These are phyloP conservation scores for Batkoa obscura DNA, from an alignment of 371 early-diverging fungal genomes.

Conservation along the genomic window DNA sequence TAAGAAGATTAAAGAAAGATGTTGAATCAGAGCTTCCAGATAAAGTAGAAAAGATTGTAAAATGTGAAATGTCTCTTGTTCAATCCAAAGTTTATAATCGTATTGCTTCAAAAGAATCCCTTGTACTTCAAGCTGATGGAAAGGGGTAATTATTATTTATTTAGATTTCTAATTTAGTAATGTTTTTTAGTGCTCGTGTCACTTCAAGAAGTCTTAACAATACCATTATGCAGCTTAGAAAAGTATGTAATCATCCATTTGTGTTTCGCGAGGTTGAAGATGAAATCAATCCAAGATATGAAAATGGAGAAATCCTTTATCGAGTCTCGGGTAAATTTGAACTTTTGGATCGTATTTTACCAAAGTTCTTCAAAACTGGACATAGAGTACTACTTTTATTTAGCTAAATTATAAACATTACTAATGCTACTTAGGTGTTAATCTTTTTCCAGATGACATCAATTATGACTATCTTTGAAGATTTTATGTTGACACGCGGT, in stretches of 20 bases:
- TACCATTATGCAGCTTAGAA: conserved; percentile 97
- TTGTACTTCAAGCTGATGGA: neutral
- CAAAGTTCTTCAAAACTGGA: conserved; percentile 67
- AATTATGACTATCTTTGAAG: conserved; percentile 95
- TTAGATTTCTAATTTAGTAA: no score
- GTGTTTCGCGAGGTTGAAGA: conserved; percentile 92
- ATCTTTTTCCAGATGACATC: conserved; percentile 99
- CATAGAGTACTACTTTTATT: conserved; percentile 45
- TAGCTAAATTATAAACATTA: no score
- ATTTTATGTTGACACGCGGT: conserved; percentile 65
- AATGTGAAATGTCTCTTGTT: conserved; percentile 74
- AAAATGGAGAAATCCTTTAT: conserved; percentile 35
- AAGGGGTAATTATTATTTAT: neutral
- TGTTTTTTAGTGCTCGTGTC: conserved; percentile 13
- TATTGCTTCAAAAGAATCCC: conserved; percentile 42
- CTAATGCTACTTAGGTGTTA: conserved; percentile 17
- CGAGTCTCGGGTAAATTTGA: conserved; percentile 95
- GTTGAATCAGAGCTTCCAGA: conserved; percentile 96
- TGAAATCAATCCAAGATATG: conserved; percentile 36
- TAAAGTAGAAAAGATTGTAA: conserved; percentile 95
- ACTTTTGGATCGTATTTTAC: conserved; percentile 87
- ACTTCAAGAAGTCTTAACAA: conserved; percentile 83
- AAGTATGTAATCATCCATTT: conserved; percentile 99
- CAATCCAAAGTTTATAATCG: conserved; percentile 60
- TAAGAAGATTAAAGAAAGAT: conserved; percentile 97